Conservation (phyloP, 495 filamentous ascomycete species). For the Aspergillus sclerotioniger region DNA sequence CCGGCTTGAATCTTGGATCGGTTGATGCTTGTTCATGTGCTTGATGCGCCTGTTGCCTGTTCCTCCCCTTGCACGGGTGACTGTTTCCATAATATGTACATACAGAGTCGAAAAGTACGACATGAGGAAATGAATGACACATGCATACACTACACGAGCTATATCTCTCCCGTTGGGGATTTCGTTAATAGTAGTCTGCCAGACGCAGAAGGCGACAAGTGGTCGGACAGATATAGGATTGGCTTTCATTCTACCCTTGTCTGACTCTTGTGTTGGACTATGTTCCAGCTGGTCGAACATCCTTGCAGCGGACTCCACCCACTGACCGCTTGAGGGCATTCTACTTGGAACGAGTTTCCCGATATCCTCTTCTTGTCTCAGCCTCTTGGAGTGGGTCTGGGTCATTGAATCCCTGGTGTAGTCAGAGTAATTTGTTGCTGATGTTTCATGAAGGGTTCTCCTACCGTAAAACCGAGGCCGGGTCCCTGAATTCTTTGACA, state of each 20-base stretch:
- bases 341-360: conserved; percentile 63
- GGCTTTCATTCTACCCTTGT: too few relatives aligned
- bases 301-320: too few relatives aligned
- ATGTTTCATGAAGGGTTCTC: conserved; percentile 46
- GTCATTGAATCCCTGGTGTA: background rate
- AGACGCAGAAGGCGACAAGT: too few relatives aligned
- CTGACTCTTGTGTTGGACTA: too few relatives aligned
- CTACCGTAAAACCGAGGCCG: conserved; percentile 41
- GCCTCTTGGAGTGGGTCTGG: conserved; percentile 54
- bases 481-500: conserved; percentile 50
- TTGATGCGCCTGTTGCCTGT: background rate
- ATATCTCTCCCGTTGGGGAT: too few relatives aligned
- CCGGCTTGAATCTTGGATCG: background rate
- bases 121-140: conserved; percentile 15
- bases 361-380: conserved; percentile 77
- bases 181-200: too few relatives aligned
- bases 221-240: too few relatives aligned
- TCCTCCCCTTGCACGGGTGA: background rate
- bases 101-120: conserved; percentile 16
- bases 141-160: too few relatives aligned
- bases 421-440: background rate
- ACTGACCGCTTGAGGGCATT: too few relatives aligned
- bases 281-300: too few relatives aligned
- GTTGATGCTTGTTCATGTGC: background rate
- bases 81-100: conserved; percentile 11